phyloP scores from a whole-genome alignment of 371 early-diverging fungal genomes.

The Mortierella sp. region DNA sequence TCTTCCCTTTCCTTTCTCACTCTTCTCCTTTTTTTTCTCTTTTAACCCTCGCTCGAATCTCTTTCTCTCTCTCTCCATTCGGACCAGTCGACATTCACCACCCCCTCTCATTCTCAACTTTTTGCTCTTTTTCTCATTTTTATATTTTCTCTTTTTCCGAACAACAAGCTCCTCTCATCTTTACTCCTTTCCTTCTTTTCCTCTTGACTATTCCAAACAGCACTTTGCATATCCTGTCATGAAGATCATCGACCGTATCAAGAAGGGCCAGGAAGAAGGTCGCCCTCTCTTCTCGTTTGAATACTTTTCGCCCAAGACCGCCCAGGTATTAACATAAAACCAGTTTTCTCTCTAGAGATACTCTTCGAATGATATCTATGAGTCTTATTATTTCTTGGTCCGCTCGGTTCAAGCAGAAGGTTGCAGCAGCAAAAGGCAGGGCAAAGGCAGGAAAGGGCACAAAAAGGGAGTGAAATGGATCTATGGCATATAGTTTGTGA shows the following conservation, averaged over 20 bases:
- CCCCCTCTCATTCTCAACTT: neutral
- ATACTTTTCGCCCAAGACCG: conserved; percentile 97
- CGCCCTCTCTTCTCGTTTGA: conserved; percentile 92
- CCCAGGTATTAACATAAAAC: conserved; percentile 65
- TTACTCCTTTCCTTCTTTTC: neutral
- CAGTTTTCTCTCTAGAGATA: neutral
- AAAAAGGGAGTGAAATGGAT: neutral
- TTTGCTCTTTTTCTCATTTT: neutral
- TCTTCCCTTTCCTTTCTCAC: neutral
- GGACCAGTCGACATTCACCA: conserved; percentile 4
- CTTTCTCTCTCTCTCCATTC: neutral
- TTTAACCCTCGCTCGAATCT: neutral
- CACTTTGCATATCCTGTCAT: conserved; percentile 46
- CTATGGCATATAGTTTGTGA: conserved; percentile 22
- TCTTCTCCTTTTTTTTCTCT: neutral
- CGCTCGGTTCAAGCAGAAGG: neutral
- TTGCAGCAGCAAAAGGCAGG: neutral
- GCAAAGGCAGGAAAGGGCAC: too few relatives aligned
- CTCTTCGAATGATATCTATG: conserved; percentile 10
- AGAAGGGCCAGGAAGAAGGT: conserved; percentile 76
- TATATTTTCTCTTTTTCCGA: neutral
- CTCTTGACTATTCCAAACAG: neutral
- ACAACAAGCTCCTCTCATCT: neutral
- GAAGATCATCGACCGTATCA: conserved; percentile 86
- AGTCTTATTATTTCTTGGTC: neutral